Percentiles rank a stretch among this genome's conserved stretches.
These are phyloP conservation scores for Paramyrothecium roridum DNA, from an alignment of 2,329 filamentous ascomycete species.

Conservation along the genomic window DNA sequence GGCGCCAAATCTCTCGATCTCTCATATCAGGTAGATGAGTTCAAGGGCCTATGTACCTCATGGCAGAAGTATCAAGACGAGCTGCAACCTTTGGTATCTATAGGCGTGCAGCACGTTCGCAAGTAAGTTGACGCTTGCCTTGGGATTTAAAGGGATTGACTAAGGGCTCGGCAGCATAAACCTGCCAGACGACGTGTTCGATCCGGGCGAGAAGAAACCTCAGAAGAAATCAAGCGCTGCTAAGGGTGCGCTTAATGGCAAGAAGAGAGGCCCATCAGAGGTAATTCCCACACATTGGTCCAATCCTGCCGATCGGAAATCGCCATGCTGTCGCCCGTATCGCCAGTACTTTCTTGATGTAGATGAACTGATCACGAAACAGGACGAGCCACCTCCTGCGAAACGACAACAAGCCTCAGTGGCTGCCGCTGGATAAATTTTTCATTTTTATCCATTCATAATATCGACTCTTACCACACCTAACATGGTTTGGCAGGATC, in stretches of 20 bases:
- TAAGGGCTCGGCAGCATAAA: slow-evolving; percentile 61
- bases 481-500: too few relatives aligned
- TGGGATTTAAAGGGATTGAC: slow-evolving; percentile 1
- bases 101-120: slow-evolving; percentile 80
- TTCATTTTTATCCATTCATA: background rate
- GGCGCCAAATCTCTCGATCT: slow-evolving; percentile 72
- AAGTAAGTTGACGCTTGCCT: slow-evolving; percentile 57
- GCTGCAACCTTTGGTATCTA: slow-evolving; percentile 57
- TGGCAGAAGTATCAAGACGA: slow-evolving; percentile 74
- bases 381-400: slow-evolving; percentile 36
- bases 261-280: slow-evolving; percentile 48
- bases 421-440: slow-evolving; percentile 32
- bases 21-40: slow-evolving; percentile 78
- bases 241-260: slow-evolving; percentile 35
- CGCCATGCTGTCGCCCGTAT: slow-evolving; percentile 6
- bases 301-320: slow-evolving; percentile 6
- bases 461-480: too few relatives aligned
- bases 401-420: slow-evolving; percentile 40
- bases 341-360: background rate
- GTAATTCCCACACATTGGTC: slow-evolving; percentile 27
- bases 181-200: slow-evolving; percentile 87
- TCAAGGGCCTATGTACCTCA: slow-evolving; percentile 75
- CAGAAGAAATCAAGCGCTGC: slow-evolving; percentile 47
- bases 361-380: slow-evolving; percentile 18
- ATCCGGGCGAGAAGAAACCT: slow-evolving; percentile 71